phyloP scores from a whole-genome alignment of 306 rosid species.

The Nissolia schottii region DNA sequence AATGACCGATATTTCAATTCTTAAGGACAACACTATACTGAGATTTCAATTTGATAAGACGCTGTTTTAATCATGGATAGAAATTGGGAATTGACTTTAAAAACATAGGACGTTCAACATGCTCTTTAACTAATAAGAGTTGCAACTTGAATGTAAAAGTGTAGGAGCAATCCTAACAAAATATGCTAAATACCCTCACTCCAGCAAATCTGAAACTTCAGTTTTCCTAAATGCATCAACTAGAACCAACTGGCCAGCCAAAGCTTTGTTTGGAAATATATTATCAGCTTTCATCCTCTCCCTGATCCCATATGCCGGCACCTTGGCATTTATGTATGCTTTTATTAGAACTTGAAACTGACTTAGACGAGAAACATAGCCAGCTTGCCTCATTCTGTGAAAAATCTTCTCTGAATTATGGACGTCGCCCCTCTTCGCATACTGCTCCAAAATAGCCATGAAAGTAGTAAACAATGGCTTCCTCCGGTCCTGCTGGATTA shows the following conservation, averaged over 20 bases:
- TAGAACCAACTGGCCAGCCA: conserved; percentile 35
- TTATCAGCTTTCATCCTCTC: conserved; percentile 80
- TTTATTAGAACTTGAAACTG: conserved; percentile 46
- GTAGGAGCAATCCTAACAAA: not conserved
- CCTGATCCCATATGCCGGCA: conserved; percentile 64
- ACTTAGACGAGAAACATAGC: conserved; percentile 40
- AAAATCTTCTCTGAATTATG: conserved; percentile 73
- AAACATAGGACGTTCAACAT: not conserved
- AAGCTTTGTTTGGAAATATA: conserved; percentile 48
- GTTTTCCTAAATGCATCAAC: conserved; percentile 58
- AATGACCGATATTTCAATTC: not conserved
- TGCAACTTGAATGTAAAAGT: not conserved
- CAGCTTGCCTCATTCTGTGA: conserved; percentile 44
- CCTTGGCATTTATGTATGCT: conserved; percentile 61
- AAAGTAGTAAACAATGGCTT: conserved; percentile 52
- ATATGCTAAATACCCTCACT: conserved; percentile 34
- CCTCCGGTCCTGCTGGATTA: conserved; percentile 20
- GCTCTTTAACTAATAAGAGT: not conserved
- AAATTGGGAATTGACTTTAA: not conserved
- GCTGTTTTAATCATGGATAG: not conserved
- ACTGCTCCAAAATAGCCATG: conserved; percentile 51
- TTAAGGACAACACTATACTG: not conserved
- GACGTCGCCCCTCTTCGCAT: conserved; percentile 60
- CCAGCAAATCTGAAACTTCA: conserved; percentile 60
- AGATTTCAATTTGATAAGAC: not conserved